These are phyloP conservation scores for Tuber microsphaerosporum DNA, from an alignment of 495 filamentous ascomycete species.

Conservation along the genomic window DNA sequence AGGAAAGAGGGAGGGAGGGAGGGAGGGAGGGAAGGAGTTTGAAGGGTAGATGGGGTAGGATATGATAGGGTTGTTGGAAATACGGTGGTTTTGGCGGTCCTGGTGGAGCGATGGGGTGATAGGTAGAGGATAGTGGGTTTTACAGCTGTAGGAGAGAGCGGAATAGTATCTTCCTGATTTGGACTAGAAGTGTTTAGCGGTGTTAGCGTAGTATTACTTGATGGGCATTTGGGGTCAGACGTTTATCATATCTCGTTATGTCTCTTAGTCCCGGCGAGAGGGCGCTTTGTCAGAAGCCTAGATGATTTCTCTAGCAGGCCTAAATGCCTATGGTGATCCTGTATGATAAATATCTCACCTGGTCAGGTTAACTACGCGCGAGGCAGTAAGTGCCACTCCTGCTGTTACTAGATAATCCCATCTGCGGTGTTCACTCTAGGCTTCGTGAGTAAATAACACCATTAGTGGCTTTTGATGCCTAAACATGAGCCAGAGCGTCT, in stretches of 20 bases:
- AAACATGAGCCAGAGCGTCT: neutral
- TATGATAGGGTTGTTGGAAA: neutral
- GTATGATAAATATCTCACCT: neutral
- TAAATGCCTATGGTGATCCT: neutral
- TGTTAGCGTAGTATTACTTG: neutral
- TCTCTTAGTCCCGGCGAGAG: neutral
- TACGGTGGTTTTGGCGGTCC: neutral
- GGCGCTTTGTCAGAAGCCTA: neutral
- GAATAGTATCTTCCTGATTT: neutral
- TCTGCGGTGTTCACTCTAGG: neutral
- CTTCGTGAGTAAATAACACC: neutral
- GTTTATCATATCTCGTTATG: neutral
- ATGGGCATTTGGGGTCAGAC: neutral
- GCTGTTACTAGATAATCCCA: neutral
- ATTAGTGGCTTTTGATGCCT: neutral
- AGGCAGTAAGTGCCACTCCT: neutral
- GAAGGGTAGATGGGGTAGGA: neutral
- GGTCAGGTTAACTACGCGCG: neutral
- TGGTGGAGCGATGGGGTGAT: too few relatives aligned
- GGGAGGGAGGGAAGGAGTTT: neutral
- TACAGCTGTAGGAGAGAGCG: too few relatives aligned
- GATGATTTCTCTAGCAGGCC: neutral
- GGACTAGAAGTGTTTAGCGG: neutral
- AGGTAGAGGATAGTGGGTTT: too few relatives aligned
- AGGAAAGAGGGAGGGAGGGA: too few relatives aligned